These are phyloP conservation scores for Zymoseptoria ardabiliae DNA, from an alignment of 2,329 filamentous ascomycete species.

Conservation along the genomic window DNA sequence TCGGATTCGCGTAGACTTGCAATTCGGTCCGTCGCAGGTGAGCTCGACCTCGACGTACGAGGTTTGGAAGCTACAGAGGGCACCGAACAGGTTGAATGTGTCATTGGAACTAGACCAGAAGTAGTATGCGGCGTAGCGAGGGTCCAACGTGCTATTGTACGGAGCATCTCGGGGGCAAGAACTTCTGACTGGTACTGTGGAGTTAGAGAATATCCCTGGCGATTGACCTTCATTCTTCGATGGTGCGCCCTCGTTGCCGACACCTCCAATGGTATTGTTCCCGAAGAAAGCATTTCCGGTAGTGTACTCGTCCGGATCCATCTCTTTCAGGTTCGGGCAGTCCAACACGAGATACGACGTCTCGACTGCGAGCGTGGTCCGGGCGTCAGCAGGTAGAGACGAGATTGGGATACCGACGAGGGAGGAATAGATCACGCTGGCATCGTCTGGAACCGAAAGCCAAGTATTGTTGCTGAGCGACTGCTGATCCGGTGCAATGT, in stretches of 20 bases:
- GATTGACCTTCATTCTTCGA: neutral
- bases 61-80: constrained; percentile 1
- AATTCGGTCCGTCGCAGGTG: neutral
- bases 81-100: neutral
- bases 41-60: constrained; percentile 1
- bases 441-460: neutral
- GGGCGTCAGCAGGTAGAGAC: neutral
- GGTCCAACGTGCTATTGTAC: neutral
- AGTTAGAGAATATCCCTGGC: neutral
- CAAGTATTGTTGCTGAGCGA: neutral
- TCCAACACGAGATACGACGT: constrained; percentile 1
- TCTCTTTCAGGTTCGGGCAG: neutral
- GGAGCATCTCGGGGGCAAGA: neutral
- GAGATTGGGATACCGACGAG: constrained; percentile 1
- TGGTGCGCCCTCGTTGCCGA: too few relatives aligned
- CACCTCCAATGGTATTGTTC: neutral
- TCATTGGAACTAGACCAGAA: neutral
- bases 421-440: constrained; percentile 2
- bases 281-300: too few relatives aligned
- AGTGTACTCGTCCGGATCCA: too few relatives aligned
- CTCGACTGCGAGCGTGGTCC: neutral
- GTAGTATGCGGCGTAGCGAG: constrained; percentile 1
- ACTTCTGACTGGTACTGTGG: neutral
- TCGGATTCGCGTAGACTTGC: neutral
- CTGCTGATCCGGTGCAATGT: neutral